Evolutionary conservation across 2,329 filamentous ascomycete species (phyloP).

Genomic region (Exserohilum turcica): DNA sequence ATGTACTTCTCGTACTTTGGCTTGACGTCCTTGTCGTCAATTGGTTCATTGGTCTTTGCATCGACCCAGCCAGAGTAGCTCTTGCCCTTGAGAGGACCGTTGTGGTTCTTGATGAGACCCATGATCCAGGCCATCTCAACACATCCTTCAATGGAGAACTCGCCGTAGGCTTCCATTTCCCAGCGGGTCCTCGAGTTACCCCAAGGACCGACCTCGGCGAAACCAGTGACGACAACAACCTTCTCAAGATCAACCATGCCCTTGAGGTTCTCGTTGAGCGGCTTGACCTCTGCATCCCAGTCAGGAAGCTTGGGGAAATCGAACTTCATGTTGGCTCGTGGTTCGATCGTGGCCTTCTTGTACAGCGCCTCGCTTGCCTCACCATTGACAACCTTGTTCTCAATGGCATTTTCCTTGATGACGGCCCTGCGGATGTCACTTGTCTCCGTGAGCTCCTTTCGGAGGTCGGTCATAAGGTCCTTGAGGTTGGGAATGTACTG

Average conservation of each 20-base stretch:
- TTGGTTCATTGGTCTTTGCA: constrained; percentile 88
- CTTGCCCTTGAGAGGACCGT: constrained; percentile 93
- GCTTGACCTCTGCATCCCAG: constrained; percentile 89
- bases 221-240: constrained; percentile 96
- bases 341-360: constrained; percentile 91
- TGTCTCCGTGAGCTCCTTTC: constrained; percentile 92
- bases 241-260: constrained; percentile 99
- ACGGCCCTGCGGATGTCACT: constrained; percentile 93
- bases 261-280: constrained; percentile 85
- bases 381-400: constrained; percentile 97
- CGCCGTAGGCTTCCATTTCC: constrained; percentile 98
- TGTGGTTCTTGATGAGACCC: constrained; percentile 99
- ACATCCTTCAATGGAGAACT: constrained; percentile 97
- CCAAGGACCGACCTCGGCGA: constrained; percentile 95
- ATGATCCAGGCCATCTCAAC: constrained; percentile 99
- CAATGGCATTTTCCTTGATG: constrained; percentile 91
- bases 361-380: constrained; percentile 90
- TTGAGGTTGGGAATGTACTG: constrained; percentile 98
- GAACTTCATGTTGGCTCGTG: constrained; percentile 96
- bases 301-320: constrained; percentile 89
- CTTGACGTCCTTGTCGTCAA: constrained; percentile 98
- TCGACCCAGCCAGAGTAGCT: constrained; percentile 98
- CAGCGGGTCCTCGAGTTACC: constrained; percentile 97
- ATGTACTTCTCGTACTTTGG: constrained; percentile 96
- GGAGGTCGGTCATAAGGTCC: constrained; percentile 87